Evolutionary conservation across 1,284 basidiomycete species (phyloP).

Genomic region (Golubevia pallescens): DNA sequence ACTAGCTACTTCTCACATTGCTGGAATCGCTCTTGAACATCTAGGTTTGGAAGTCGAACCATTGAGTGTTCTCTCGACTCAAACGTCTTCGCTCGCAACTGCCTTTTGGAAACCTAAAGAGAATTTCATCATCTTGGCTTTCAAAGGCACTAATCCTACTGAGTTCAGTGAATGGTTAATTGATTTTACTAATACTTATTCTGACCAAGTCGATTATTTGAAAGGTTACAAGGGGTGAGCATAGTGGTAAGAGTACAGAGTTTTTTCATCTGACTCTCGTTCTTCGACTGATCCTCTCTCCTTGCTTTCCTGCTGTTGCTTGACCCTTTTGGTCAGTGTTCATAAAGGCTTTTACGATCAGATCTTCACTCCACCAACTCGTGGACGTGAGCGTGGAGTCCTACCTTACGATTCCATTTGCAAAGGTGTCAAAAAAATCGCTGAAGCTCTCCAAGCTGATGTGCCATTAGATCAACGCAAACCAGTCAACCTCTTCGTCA

Average conservation of each 20-base stretch:
- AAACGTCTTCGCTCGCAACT: slow-evolving; percentile 28
- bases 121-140: slow-evolving; percentile 44
- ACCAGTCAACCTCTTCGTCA: no score
- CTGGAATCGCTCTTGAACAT: slow-evolving; percentile 40
- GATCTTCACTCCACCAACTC: slow-evolving; percentile 18
- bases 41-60: slow-evolving; percentile 2
- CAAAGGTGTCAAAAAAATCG: slow-evolving; percentile 18
- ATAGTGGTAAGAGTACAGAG: no score
- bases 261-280: no score
- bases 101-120: slow-evolving; percentile 26
- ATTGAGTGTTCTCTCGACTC: slow-evolving; percentile 27
- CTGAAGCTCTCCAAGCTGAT: slow-evolving; percentile 13
- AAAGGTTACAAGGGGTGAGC: no score
- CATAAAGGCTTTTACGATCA: slow-evolving; percentile 35
- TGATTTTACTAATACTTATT: slow-evolving; percentile 52
- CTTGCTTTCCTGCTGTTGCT: no score
- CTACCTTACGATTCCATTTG: slow-evolving; percentile 32
- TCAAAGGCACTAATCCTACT: slow-evolving; percentile 62
- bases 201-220: no score
- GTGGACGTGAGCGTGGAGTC: slow-evolving; percentile 7
- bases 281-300: no score
- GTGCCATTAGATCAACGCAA: no score
- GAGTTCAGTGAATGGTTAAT: slow-evolving; percentile 65
- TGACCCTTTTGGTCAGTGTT: slow-evolving; percentile 5
- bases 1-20: slow-evolving; percentile 31